A percentile compares a stretch with the other conserved stretches of the same genome.
Evolutionary conservation across 2,329 filamentous ascomycete species (phyloP).

Genomic region (Daldinia sp.): DNA sequence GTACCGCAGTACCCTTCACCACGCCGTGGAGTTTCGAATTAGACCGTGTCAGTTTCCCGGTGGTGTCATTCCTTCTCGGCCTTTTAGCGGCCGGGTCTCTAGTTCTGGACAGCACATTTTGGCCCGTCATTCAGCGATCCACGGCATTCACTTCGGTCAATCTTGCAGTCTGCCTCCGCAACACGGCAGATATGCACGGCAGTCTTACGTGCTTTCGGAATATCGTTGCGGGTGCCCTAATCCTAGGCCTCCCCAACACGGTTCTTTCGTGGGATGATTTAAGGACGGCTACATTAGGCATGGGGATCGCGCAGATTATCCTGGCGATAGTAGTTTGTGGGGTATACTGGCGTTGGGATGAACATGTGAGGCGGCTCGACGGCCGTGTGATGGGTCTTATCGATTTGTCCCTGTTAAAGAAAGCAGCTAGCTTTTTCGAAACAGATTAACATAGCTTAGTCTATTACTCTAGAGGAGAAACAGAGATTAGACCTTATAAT

Average conservation of each 20-base stretch:
- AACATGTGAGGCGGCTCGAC: constrained; percentile 54
- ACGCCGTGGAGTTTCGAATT: constrained; percentile 33
- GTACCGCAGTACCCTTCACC: constrained; percentile 39
- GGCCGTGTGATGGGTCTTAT: constrained; percentile 58
- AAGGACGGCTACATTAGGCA: constrained; percentile 50
- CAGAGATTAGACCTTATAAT: not conserved
- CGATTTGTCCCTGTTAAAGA: constrained; percentile 54
- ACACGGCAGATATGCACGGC: constrained; percentile 58
- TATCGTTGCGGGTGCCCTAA: constrained; percentile 54
- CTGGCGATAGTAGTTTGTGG: constrained; percentile 48
- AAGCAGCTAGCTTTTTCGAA: constrained; percentile 57
- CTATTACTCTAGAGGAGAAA: not conserved
- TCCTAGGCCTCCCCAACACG: constrained; percentile 52
- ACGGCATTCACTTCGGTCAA: constrained; percentile 59
- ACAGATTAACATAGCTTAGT: constrained; percentile 41
- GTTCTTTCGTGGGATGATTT: constrained; percentile 50
- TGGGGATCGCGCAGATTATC: constrained; percentile 53
- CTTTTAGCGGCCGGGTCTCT: constrained; percentile 55
- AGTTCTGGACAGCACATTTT: constrained; percentile 52
- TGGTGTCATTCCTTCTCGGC: constrained; percentile 56
- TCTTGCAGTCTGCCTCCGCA: constrained; percentile 55
- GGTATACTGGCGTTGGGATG: constrained; percentile 55
- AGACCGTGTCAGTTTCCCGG: constrained; percentile 48
- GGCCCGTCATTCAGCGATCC: constrained; percentile 56
- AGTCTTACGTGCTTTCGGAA: constrained; percentile 53